Conservation (phyloP, 2,329 filamentous ascomycete species). For the Zarea fungicola region DNA sequence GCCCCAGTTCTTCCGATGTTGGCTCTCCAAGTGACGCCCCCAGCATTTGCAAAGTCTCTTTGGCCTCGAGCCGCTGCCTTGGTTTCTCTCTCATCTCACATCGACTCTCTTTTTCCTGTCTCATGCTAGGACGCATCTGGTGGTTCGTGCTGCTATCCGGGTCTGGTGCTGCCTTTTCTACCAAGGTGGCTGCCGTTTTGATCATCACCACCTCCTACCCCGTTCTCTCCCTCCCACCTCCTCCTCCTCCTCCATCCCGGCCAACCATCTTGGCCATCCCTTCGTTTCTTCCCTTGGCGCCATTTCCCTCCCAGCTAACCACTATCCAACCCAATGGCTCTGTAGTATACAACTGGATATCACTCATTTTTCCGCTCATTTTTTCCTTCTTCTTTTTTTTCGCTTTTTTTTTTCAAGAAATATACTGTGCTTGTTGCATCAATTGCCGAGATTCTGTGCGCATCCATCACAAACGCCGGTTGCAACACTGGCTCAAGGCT, state of each 20-base stretch:
- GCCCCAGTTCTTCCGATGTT: neutral
- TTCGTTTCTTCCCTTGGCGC: neutral
- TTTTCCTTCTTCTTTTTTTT: neutral
- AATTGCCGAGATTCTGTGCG: neutral
- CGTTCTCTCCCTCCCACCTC: conserved; percentile 1
- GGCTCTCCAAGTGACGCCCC: too few species aligned
- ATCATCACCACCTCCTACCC: conserved; percentile 6
- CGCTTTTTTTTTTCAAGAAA: neutral
- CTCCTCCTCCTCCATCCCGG: neutral
- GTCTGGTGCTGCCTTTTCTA: neutral
- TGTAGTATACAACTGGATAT: conserved; percentile 8
- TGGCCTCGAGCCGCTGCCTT: neutral
- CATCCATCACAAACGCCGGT: neutral
- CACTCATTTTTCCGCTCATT: conserved; percentile 6
- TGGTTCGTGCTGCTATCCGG: too few species aligned
- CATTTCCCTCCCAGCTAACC: neutral
- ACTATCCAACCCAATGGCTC: neutral
- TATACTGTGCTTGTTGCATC: conserved; percentile 1
- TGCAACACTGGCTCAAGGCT: conserved; percentile 1
- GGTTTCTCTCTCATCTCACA: neutral
- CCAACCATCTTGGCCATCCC: neutral
- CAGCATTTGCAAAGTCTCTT: too few species aligned
- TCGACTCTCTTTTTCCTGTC: neutral
- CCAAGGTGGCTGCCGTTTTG: conserved; percentile 2
- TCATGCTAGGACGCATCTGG: too few species aligned